A percentile compares a stretch with the other conserved stretches of the same genome.
These are phyloP conservation scores for Tagetes erecta DNA, from an alignment of 129 eudicot genomes.

Conservation along the genomic window DNA sequence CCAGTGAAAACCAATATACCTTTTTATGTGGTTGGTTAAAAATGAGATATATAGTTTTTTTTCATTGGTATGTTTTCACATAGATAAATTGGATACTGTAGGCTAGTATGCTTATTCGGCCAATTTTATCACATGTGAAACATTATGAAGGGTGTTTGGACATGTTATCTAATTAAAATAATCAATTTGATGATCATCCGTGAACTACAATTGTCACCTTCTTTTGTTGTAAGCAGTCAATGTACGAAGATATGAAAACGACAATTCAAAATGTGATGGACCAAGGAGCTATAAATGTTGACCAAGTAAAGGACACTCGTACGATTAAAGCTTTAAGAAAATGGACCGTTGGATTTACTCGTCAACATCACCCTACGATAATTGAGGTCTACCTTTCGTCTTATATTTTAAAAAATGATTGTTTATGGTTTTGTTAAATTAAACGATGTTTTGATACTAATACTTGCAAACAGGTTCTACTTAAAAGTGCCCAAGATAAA, in stretches of 20 bases:
- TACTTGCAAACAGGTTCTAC: slow-evolving; percentile 45
- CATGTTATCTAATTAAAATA: no score
- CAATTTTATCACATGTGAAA: no score
- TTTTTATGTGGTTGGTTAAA: no score
- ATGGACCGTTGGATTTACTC: slow-evolving; percentile 58
- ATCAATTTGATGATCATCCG: neutral
- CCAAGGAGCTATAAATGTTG: slow-evolving; percentile 35
- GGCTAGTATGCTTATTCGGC: no score
- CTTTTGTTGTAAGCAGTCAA: slow-evolving; percentile 23
- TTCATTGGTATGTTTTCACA: no score
- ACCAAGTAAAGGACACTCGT: slow-evolving; percentile 28
- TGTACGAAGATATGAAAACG: slow-evolving; percentile 45
- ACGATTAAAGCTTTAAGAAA: slow-evolving; percentile 41
- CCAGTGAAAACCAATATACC: no score
- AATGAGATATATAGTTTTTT: no score
- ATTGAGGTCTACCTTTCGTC: slow-evolving; percentile 46
- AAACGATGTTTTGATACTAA: neutral
- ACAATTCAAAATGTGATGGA: slow-evolving; percentile 50
- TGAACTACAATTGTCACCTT: neutral
- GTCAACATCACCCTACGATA: slow-evolving; percentile 67
- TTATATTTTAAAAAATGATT: neutral
- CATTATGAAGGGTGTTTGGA: no score
- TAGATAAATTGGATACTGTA: no score
- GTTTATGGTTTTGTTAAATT: neutral
- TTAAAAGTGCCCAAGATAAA: slow-evolving; percentile 36